Evolutionary conservation across 805 yeast species (phyloP), one percentile per base, ranked within the genome.

Genomic region (Yamadazyma kitorensis): DNA sequence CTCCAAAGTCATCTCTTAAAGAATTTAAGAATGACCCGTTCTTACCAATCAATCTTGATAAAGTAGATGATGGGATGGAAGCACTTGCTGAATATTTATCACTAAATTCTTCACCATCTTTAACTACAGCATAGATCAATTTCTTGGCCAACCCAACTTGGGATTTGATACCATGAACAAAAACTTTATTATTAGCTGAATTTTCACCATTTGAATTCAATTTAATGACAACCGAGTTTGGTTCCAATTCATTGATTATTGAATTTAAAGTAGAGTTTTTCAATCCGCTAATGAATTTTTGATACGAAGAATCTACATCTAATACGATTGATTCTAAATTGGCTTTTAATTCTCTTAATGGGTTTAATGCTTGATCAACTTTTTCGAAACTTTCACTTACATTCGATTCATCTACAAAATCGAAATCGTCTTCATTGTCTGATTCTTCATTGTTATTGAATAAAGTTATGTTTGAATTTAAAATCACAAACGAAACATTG

Each of bases 41-140:
- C 55, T 82, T 84, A 47, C 99, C 99, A 58, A 93, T 87, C 34
- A 94, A 70, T 61, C 93, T 80, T 18, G 93, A 74, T 40, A 91
- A 65, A 30, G 78, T 75, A 33, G 70, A 63, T 2, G 78, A 59
- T 42, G 96, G 94, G 54, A 87, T 79, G 19, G 67, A 69, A 34
- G 82, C 59, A 13, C 74, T 62, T 12, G 72, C 54, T 37, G 53
- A 49, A 59, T 69, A 69, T 22, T 66, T 59, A 25, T 70, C 70
- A 39, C 68, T 73, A 48, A 65, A 64, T 47, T 74, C 74, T 43
- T 68, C 63, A 26, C 76, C 73, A 38, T 80, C 82, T 35, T 71
- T 74, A 38, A 84, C 62, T 9, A 78, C 65, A 29, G 68, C 60
- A 21, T 62, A 66, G 24, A 88, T 68, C 33, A 73, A 83, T 29